These are phyloP conservation scores for Nepenthes gracilis DNA, from an alignment of 148 eudicot genomes.

Conservation along the genomic window DNA sequence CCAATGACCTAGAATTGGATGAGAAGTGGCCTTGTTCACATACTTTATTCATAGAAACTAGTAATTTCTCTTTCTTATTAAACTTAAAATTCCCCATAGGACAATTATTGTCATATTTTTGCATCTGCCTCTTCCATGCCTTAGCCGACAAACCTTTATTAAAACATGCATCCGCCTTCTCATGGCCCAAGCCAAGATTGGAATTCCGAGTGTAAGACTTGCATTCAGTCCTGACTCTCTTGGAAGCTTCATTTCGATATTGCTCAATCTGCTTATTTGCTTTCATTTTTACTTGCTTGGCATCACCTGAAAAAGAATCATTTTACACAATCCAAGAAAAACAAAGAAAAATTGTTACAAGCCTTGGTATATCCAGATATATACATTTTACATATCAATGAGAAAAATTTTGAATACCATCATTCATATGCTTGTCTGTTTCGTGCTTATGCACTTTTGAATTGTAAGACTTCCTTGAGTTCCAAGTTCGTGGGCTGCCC, in stretches of 20 bases:
- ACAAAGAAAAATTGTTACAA: neutral
- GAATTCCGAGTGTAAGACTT: conserved; percentile 3
- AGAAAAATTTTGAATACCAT: conserved; percentile 11
- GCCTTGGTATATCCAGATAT: neutral
- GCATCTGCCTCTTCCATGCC: no score
- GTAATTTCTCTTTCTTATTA: no score
- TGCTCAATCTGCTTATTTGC: no score
- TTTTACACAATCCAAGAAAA: neutral
- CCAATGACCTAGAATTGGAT: conserved; percentile 15
- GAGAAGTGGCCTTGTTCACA: conserved; percentile 2
- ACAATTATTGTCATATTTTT: no score
- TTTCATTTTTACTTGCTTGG: conserved; percentile 19
- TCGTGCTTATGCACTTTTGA: conserved; percentile 5
- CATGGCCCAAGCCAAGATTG: conserved; percentile 2
- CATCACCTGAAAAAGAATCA: conserved; percentile 21
- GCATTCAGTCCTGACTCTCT: conserved; percentile 24
- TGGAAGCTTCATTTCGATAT: conserved; percentile 1
- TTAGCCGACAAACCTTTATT: no score
- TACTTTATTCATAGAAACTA: conserved; percentile 3
- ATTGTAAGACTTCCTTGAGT: conserved; percentile 7
- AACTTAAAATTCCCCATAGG: no score
- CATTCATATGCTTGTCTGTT: conserved; percentile 14
- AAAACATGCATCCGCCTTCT: conserved; percentile 1
- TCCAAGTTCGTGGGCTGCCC: conserved; percentile 6
- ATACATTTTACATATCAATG: neutral